A percentile compares a stretch with the other conserved stretches of the same genome.
phyloP scores from a whole-genome alignment of 192 early-diverging fungal species.

The Coemansia sp. region DNA sequence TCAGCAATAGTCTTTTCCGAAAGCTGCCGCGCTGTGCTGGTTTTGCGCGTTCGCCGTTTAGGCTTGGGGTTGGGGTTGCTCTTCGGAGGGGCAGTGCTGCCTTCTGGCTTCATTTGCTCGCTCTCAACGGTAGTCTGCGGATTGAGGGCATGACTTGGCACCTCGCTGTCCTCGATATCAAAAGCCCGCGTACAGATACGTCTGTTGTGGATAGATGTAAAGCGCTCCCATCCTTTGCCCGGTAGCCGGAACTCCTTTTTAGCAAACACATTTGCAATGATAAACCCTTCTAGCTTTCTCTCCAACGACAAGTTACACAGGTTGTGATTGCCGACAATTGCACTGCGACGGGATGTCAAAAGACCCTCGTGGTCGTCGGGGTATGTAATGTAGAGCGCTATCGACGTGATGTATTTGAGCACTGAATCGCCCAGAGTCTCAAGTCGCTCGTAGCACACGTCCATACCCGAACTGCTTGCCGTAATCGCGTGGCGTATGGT shows the following conservation, averaged over 20 bases:
- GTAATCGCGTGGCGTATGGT: conserved; percentile 72
- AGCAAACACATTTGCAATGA: conserved; percentile 43
- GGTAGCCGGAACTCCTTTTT: conserved; percentile 40
- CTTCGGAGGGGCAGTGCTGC: background rate
- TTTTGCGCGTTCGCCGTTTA: background rate
- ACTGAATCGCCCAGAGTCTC: conserved; percentile 91
- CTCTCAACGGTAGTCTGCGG: background rate
- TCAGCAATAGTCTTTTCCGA: conserved; percentile 88
- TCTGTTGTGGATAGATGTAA: conserved; percentile 20
- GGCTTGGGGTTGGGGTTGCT: background rate
- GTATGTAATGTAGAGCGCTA: conserved; percentile 75
- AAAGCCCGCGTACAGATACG: conserved; percentile 21
- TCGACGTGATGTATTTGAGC: conserved; percentile 74
- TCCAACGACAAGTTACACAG: conserved; percentile 63
- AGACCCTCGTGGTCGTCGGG: conserved; percentile 80
- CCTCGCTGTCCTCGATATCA: background rate
- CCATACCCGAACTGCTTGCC: conserved; percentile 66
- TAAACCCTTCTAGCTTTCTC: conserved; percentile 60
- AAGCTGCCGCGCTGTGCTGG: conserved; percentile 41
- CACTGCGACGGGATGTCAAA: conserved; percentile 70
- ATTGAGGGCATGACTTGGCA: background rate
- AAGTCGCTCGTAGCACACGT: conserved; percentile 82
- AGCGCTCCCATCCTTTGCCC: conserved; percentile 40
- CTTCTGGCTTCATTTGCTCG: background rate
- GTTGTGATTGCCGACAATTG: conserved; percentile 75